These are phyloP conservation scores for Trichoderma semiorbis DNA, from an alignment of 2,329 filamentous ascomycete genomes.

Conservation along the genomic window DNA sequence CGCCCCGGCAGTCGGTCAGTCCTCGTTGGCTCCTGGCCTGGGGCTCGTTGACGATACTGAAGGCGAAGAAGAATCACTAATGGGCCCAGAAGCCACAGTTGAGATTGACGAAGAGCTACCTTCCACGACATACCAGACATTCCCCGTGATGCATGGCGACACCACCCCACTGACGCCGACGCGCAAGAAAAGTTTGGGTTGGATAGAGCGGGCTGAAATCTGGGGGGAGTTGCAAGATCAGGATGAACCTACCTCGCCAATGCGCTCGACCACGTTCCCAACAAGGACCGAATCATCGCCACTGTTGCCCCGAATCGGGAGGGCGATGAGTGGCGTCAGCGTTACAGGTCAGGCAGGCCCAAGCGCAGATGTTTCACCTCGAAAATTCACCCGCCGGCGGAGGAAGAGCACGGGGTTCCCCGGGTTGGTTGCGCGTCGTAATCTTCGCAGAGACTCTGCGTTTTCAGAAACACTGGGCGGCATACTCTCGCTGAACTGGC, in stretches of 20 bases:
- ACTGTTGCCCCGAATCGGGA: conserved; percentile 35
- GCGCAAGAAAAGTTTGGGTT: conserved; percentile 50
- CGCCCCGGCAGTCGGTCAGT: conserved; percentile 58
- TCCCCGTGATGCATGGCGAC: conserved; percentile 39
- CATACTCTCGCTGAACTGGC: conserved; percentile 57
- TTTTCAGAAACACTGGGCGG: conserved; percentile 51
- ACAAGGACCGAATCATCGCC: conserved; percentile 39
- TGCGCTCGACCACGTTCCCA: conserved; percentile 50
- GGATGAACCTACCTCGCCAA: conserved; percentile 43
- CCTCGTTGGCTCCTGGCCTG: conserved; percentile 75
- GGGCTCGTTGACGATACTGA: conserved; percentile 71
- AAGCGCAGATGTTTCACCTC: conserved; percentile 31
- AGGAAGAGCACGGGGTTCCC: conserved; percentile 61
- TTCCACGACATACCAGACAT: conserved; percentile 45
- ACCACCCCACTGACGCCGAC: conserved; percentile 38
- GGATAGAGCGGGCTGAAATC: conserved; percentile 72
- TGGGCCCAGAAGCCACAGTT: conserved; percentile 44
- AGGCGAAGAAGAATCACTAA: conserved; percentile 55
- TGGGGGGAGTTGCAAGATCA: conserved; percentile 86
- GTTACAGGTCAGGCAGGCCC: conserved; percentile 28
- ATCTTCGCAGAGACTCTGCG: conserved; percentile 37
- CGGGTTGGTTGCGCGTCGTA: conserved; percentile 54
- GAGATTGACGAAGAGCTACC: conserved; percentile 39
- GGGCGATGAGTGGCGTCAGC: conserved; percentile 30
- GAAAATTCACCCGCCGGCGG: conserved; percentile 40